Evolutionary conservation across 1,284 basidiomycete genomes (phyloP), one percentile per base, ranked within the genome.

Genomic region (Xerocomus minutiporus): DNA sequence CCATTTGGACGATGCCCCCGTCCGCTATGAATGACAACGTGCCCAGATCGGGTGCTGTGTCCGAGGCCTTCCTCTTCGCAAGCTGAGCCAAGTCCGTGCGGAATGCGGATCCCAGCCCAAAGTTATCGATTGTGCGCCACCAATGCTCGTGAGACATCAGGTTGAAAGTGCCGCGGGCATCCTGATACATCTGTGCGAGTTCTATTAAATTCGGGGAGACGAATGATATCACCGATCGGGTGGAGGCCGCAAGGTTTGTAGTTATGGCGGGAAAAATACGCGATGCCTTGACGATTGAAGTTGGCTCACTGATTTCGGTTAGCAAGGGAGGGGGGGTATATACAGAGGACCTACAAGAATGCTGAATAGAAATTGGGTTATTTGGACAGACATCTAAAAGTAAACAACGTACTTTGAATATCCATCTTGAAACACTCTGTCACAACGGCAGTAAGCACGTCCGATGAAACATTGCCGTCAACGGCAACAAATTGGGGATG

Each of bases 131-230:
- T 26, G 71, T 71, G 31, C 66, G 69, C 86, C 88, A 90, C 86
- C 87, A 91, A 8, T 65, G 61, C 3, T 71, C 69, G 56, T 79
- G 75, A 4, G 78, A 73, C 46, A 78, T 79, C 7, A 86, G 70
- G 53, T 78, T 74, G 28, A 71, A 67, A 17, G 80, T 78, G 5
- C 73, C 68, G 42, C 71, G 69, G 1, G 77, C 77, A 53, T 75
- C 70, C 13, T 75, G 72, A 66, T 88, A 88, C 52, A 96, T 72
- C 12, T 82, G 76, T 13, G 74, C 69, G 17, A 96, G 78, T 67
- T 96, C 93, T 26, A 88, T 71, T 13, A 85, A 65, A 69, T 96
- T 96, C 0, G 93, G 93, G 0, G 91, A 86, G 38, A 83, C 76
- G 59, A 84, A 90, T 4, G 83, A 73, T 36, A 93, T 73, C 2